Evolutionary conservation across 2,329 filamentous ascomycete genomes (phyloP), one percentile per base, ranked within the genome.

Genomic region (Alternaria hordeiaustralica): DNA sequence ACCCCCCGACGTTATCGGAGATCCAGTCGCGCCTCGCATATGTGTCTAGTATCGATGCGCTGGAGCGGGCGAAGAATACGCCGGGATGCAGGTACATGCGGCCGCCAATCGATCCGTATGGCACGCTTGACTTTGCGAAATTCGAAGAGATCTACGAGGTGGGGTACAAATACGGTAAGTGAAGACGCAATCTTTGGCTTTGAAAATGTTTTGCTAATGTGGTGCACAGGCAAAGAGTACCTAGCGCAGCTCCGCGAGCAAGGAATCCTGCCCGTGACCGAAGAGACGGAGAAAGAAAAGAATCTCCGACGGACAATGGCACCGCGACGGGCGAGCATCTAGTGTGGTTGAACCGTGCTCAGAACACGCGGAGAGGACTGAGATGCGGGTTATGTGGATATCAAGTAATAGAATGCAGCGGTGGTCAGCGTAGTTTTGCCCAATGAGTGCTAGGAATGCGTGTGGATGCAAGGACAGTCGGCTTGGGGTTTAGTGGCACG

Each of bases 141-240:
- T 99, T 99, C 79, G 95, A 98, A 74, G 96, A 99, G 84, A 95
- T 99, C 58, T 97, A 96, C 75, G 86, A 91, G 70, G 87, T 97
- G 11, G 96, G 96, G 2, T 97, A 97, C 80, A 86, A 87, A 58
- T 99, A 90, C 75, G 96, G 65, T 60, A 60, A n/a, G 63, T 55
- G 33, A 50, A 10, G 28, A 45, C 12, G 58, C 50, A 55, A 36
- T 12, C 55, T 45, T 41, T 45, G 7, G 5, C 20, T 8, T 21
- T 44, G 51, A 59, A 41, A 45, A 47, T 41, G 41, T 36, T 41
- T 15, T 46, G 21, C 57, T 60, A 58, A 63, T 26, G 30, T 3
- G 18, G 8, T 20, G 36, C 23, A 54, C 53, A 66, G 63, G 94
- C 5, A 90, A 91, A 78, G 88, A 93, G 58, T 97, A 91, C 77